Percentiles rank a stretch among this genome's conserved stretches.
phyloP scores from a whole-genome alignment of 257 asterid species.

The Capsicum baccatum region DNA sequence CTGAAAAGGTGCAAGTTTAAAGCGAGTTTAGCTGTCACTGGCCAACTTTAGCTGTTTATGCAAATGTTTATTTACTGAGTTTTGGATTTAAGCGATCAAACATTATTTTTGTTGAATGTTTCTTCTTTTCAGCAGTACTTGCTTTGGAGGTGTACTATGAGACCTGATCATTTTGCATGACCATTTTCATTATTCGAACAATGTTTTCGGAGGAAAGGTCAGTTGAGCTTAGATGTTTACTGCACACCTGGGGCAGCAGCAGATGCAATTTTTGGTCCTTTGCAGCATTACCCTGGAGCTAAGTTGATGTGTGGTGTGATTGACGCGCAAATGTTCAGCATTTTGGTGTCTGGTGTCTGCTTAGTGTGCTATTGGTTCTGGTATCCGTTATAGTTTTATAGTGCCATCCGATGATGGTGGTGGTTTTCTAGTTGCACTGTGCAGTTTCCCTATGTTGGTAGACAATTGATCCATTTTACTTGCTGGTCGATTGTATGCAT shows the following conservation, averaged over 20 bases:
- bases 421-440: neutral
- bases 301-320: neutral
- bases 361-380: constrained; percentile 4
- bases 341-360: constrained; percentile 6
- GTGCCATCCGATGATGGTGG: neutral
- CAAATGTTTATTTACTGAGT: neutral
- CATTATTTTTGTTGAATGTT: neutral
- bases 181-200: neutral
- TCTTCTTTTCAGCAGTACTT: neutral
- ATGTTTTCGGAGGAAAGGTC: constrained; percentile 5
- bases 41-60: neutral
- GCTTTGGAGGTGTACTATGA: neutral
- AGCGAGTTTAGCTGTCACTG: neutral
- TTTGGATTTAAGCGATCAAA: neutral
- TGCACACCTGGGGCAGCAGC: constrained; percentile 7
- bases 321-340: neutral
- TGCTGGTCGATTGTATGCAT: neutral
- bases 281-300: constrained; percentile 4
- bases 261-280: constrained; percentile 13
- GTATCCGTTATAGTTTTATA: neutral
- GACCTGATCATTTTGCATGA: constrained; percentile 16
- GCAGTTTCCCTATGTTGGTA: neutral
- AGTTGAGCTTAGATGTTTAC: constrained; percentile 8
- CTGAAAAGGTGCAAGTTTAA: neutral
- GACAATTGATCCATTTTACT: neutral